Evolutionary conservation across 1,284 basidiomycete genomes (phyloP), one percentile per base, ranked within the genome.

Genomic region (Rhizoctonia solani): DNA sequence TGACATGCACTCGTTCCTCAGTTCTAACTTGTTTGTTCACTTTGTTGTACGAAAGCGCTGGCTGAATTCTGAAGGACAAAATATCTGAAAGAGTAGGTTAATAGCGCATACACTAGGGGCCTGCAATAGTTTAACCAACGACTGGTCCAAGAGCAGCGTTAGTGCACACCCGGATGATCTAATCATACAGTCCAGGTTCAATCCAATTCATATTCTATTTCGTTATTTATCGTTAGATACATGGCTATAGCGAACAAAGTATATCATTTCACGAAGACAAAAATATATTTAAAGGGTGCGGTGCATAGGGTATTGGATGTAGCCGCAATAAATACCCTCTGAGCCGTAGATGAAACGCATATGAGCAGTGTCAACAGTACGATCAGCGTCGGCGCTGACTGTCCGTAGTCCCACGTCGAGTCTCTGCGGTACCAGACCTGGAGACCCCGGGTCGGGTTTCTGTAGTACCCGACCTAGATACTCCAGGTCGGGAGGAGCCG

Each of bases 191-290:
- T 21, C 39, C 44, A 29, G 54, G 37, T 53, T 66, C 49, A 50
- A 16, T 44, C n/a, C 41, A 56, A 27, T 56, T 29, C 54, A 66
- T 41, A 63, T 39, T 66, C 61, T 66, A 66, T 44, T 66, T 66
- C 61, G 52, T 66, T 6, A 66, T 16, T 34, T 53, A 50, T 66
- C 61, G 61, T 66, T 27, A 54, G 61, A 47, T 66, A 66, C 61
- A 66, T 66, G 53, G 39, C 52, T 47, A 41, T 25, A 46, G 23
- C n/a, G 19, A 27, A 54, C 61, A 66, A 54, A 4, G 27, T 46
- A 16, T 66, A 39, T 50, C 37, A 66, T 41, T 46, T 63, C 50
- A 54, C 54, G 27, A 42, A 41, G 34, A 44, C 47, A 65, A 66
- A 47, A 54, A 66, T 66, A 53, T 34, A 21, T 42, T 66, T 53